These are phyloP conservation scores for Priceomyces carsonii DNA, from an alignment of 805 yeast genomes.

Conservation along the genomic window DNA sequence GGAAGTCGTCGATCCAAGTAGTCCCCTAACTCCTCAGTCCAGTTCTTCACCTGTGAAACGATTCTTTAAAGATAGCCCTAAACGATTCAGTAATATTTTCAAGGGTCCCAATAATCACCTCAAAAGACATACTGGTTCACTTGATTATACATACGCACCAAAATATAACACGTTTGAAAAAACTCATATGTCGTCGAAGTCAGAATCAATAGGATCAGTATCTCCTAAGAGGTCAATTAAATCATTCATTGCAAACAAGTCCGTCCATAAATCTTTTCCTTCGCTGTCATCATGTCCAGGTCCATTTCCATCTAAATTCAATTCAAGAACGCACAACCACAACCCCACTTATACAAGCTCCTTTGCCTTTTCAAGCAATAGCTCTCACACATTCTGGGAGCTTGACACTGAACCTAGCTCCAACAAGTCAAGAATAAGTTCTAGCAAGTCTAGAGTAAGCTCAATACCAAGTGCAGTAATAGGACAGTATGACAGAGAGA, in stretches of 20 bases:
- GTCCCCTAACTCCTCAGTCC: too few species aligned
- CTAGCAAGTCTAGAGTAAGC: conserved; percentile 42
- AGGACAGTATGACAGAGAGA: conserved; percentile 66
- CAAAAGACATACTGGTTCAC: conserved; percentile 5
- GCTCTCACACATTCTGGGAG: conserved; percentile 23
- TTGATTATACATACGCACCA: background rate
- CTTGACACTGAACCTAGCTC: conserved; percentile 32
- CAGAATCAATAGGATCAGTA: conserved; percentile 26
- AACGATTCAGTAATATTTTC: conserved; percentile 22
- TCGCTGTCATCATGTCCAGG: conserved; percentile 2
- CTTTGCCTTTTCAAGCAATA: conserved; percentile 2
- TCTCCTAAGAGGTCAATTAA: conserved; percentile 33
- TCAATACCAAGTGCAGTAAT: conserved; percentile 56
- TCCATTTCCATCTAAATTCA: background rate
- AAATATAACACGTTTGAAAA: conserved; percentile 1
- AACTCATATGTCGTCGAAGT: background rate
- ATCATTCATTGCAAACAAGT: conserved; percentile 7
- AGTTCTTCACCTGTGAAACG: conserved; percentile 34
- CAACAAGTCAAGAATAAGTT: conserved; percentile 42
- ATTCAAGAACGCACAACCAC: background rate
- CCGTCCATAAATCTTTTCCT: conserved; percentile 1
- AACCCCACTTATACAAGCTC: background rate
- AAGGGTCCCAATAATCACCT: conserved; percentile 13
- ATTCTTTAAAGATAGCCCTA: conserved; percentile 31
- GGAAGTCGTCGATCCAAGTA: too few species aligned